phyloP scores from a whole-genome alignment of 108 stramenopile species.

The Cyclostephanos invisitatus region DNA sequence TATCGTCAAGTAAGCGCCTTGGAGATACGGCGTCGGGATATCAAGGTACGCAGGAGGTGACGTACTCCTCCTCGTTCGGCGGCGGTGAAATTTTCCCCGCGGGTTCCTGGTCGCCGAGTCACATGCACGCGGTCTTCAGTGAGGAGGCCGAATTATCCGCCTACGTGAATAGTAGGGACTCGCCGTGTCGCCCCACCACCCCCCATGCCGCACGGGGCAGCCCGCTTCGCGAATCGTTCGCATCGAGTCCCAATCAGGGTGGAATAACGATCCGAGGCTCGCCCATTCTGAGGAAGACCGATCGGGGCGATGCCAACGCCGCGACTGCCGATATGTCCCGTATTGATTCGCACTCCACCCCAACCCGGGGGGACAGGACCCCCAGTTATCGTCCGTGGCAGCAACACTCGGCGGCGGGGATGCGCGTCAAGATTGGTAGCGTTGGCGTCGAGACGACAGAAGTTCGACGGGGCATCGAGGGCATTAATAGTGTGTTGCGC shows the following conservation, averaged over 20 bases:
- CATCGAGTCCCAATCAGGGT: constrained; percentile 19
- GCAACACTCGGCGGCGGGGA: constrained; percentile 12
- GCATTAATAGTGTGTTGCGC: constrained; percentile 43
- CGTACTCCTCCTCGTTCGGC: background rate
- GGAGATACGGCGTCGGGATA: background rate
- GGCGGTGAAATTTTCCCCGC: background rate
- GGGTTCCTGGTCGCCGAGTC: constrained; percentile 15
- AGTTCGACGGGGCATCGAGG: constrained; percentile 23
- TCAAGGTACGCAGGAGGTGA: constrained; percentile 1
- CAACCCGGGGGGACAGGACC: background rate
- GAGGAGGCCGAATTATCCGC: constrained; percentile 22
- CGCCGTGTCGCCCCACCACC: background rate
- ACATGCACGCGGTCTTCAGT: constrained; percentile 28
- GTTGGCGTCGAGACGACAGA: constrained; percentile 17
- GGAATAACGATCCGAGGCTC: constrained; percentile 41
- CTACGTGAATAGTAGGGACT: background rate
- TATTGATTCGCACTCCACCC: background rate
- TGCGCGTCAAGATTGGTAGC: constrained; percentile 34
- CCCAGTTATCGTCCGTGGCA: constrained; percentile 18
- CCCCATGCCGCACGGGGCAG: constrained; percentile 1
- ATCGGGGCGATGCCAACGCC: constrained; percentile 9
- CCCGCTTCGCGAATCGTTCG: background rate
- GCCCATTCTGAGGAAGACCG: constrained; percentile 27
- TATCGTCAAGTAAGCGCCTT: background rate
- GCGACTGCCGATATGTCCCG: background rate